A percentile compares a stretch with the other conserved stretches of the same genome.
Evolutionary conservation across 495 filamentous ascomycete genomes (phyloP).

Genomic region (Penicillium chermesinum): DNA sequence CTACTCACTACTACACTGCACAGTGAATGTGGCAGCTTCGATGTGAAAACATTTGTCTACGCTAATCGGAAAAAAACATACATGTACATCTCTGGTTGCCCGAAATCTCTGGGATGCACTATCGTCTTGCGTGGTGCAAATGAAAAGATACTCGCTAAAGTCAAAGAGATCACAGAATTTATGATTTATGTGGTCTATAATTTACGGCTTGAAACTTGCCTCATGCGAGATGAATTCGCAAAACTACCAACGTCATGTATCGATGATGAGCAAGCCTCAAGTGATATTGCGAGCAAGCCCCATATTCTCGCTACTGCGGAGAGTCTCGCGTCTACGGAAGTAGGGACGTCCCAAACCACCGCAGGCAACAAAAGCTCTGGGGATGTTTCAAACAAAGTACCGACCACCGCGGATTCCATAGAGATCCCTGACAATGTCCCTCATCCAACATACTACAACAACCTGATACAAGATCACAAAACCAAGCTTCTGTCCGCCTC

Average conservation of each 20-base stretch:
- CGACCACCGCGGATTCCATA: constrained; percentile 36
- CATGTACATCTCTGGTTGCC: constrained; percentile 88
- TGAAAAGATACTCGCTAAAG: constrained; percentile 59
- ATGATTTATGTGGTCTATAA: constrained; percentile 99
- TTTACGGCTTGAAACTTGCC: constrained; percentile 87
- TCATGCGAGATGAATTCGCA: constrained; percentile 95
- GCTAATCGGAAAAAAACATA: constrained; percentile 83
- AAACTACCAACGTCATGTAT: constrained; percentile 66
- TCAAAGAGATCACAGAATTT: constrained; percentile 95
- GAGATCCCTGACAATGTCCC: constrained; percentile 77
- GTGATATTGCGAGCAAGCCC: constrained; percentile 1
- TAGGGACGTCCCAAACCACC: constrained; percentile 6
- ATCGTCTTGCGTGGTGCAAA: constrained; percentile 86
- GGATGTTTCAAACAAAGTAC: constrained; percentile 11
- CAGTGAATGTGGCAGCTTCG: constrained; percentile 79
- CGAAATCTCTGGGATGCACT: constrained; percentile 91
- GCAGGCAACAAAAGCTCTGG: constrained; percentile 17
- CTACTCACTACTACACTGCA: constrained; percentile 74
- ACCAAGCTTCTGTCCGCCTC: constrained; percentile 94
- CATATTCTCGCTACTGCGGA: neutral
- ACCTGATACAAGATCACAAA: constrained; percentile 87
- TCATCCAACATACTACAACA: constrained; percentile 86
- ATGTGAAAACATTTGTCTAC: constrained; percentile 91
- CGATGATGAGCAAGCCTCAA: constrained; percentile 17
- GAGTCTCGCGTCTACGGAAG: constrained; percentile 1